phyloP scores from a whole-genome alignment of 306 rosid genomes.

The Begonia loranthoides region DNA sequence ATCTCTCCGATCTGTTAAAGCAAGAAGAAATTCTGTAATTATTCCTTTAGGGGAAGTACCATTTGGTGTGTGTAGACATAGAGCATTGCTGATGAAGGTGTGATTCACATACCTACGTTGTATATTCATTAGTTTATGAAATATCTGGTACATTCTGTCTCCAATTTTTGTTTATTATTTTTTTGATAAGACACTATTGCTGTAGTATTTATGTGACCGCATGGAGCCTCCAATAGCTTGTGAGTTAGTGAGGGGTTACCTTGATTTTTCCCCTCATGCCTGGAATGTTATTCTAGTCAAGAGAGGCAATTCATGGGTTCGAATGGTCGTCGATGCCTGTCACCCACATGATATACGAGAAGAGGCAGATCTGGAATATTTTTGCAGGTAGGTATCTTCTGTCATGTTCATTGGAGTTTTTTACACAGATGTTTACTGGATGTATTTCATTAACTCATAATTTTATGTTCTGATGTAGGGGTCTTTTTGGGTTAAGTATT shows the following conservation, averaged over 20 bases:
- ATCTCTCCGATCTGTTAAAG: slow-evolving; percentile 49
- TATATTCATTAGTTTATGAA: no score
- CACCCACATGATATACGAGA: slow-evolving; percentile 88
- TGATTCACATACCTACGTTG: background rate
- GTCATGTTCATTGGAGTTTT: no score
- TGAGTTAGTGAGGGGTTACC: slow-evolving; percentile 92
- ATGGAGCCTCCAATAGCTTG: slow-evolving; percentile 84
- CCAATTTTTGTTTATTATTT: slow-evolving; percentile 2
- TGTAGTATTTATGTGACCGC: slow-evolving; percentile 80
- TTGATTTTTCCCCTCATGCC: slow-evolving; percentile 96
- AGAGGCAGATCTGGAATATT: slow-evolving; percentile 68
- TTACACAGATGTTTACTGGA: no score
- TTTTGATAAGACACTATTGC: slow-evolving; percentile 20
- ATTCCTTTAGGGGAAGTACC: slow-evolving; percentile 82
- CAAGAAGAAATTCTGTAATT: slow-evolving; percentile 42
- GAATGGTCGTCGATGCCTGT: slow-evolving; percentile 96
- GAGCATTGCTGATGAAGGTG: slow-evolving; percentile 93
- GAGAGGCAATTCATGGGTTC: slow-evolving; percentile 50
- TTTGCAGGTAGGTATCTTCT: slow-evolving; percentile 43
- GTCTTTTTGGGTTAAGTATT: no score
- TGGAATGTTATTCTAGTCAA: slow-evolving; percentile 65
- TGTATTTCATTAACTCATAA: no score
- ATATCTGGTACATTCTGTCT: slow-evolving; percentile 6
- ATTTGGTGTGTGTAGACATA: slow-evolving; percentile 93
- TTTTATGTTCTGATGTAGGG: no score